A percentile compares a stretch with the other conserved stretches of the same genome.
Evolutionary conservation across 2,329 filamentous ascomycete species (phyloP).

Genomic region (Trematosphaeria pertusa): DNA sequence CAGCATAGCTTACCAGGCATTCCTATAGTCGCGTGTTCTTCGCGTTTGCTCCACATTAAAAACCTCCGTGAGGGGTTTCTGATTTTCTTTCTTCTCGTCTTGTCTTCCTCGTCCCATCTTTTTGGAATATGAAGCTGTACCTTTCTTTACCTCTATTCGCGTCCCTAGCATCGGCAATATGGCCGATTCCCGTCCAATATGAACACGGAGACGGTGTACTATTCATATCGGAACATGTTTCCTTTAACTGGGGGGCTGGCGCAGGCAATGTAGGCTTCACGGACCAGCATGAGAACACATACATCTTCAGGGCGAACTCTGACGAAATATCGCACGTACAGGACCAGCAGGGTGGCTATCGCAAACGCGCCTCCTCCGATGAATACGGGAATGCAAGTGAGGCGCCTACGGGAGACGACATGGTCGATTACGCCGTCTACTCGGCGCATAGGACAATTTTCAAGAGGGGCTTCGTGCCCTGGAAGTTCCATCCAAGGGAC

Average conservation of each 20-base stretch:
- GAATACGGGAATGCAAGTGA: not conserved
- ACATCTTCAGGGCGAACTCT: slow-evolving; percentile 27
- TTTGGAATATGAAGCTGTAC: slow-evolving; percentile 40
- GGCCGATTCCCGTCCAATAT: slow-evolving; percentile 51
- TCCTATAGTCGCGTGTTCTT: not conserved
- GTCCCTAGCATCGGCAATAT: slow-evolving; percentile 46
- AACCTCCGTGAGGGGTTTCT: too few species aligned
- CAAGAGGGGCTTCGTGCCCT: slow-evolving; percentile 73
- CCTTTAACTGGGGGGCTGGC: slow-evolving; percentile 45
- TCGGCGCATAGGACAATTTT: slow-evolving; percentile 71
- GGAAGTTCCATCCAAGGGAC: slow-evolving; percentile 74
- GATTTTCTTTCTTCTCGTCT: too few species aligned
- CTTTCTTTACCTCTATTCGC: slow-evolving; percentile 24
- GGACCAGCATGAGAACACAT: slow-evolving; percentile 21
- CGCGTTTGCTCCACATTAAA: too few species aligned
- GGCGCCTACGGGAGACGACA: slow-evolving; percentile 56
- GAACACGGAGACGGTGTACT: slow-evolving; percentile 48
- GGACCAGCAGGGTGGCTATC: slow-evolving; percentile 9
- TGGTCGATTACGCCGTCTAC: slow-evolving; percentile 55
- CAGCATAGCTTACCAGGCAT: too few species aligned
- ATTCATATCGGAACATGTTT: slow-evolving; percentile 48
- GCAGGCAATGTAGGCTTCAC: slow-evolving; percentile 38
- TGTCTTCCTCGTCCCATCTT: too few species aligned
- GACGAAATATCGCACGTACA: slow-evolving; percentile 20
- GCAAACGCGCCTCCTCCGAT: slow-evolving; percentile 16